Evolutionary conservation across 257 asterid genomes (phyloP), one percentile per base, ranked within the genome.

Genomic region (Linderniella brevidens): DNA sequence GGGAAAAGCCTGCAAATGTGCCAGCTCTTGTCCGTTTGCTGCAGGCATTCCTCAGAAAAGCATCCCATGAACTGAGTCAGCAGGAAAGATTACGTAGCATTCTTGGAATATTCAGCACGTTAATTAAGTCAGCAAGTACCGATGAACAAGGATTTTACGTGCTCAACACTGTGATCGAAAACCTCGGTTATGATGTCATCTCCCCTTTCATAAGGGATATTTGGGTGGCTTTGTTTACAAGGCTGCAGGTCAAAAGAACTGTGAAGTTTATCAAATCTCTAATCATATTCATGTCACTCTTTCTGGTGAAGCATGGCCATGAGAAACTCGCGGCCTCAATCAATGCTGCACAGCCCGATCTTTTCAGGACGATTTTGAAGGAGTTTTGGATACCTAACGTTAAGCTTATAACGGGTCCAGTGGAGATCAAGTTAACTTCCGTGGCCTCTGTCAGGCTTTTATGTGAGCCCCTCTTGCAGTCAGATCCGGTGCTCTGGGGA

Each of bases 81-180:
- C 84, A 80, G 60, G 93, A 81, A 32, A 65, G 77, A 18, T 59
- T 88, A 52, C 50, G 83, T 41, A 69, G 56, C 59, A 79, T 88
- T 46, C 85, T 88, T 47, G 94, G 93, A 52, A 84, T 88, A 52
- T 88, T 84, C 54, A 61, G 70, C 62, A 74, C 69, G 6, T 63
- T 88, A 41, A 68, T 88, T 62, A 59, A 75, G 45, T 74, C 87
- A 59, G 63, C 77, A 13, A 69, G 80, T 67, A 72, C 92, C 46
- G 93, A 67, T 57, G 93, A 78, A 53, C 98, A 88, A 44, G 98
- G 95, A 17, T 84, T 84, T 73, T 80, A 78, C 63, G 90, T 88
- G 80, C 92, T 88, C 35, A 84, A 84, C 67, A 84, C 98, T 8
- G 93, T 88, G 67, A 69, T 81, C 58, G 98, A 84, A 60, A 76